Evolutionary conservation across 768 basidiomycete species (phyloP).

Genomic region (Phaeotremella fagi): DNA sequence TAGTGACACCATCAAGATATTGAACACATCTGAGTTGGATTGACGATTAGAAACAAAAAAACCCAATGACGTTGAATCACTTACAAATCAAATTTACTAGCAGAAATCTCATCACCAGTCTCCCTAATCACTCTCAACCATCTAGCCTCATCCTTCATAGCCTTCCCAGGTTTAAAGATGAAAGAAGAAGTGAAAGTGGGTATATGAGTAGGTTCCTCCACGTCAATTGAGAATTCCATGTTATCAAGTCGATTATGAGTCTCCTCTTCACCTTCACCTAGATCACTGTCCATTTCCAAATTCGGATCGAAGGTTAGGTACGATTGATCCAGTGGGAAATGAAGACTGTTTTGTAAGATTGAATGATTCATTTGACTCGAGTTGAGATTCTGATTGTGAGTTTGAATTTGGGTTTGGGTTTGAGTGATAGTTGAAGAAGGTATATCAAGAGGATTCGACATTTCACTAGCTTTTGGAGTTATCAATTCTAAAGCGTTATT

Average conservation of each 20-base stretch:
- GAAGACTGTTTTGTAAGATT: neutral
- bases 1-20: conserved; percentile 87
- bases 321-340: conserved; percentile 8
- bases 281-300: conserved; percentile 31
- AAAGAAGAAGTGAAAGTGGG: conserved; percentile 48
- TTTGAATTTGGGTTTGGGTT: too few relatives aligned
- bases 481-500: conserved; percentile 9
- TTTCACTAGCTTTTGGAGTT: conserved; percentile 15
- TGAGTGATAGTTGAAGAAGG: conserved; percentile 5
- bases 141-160: conserved; percentile 68
- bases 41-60: neutral
- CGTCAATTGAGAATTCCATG: conserved; percentile 53
- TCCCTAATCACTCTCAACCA: conserved; percentile 92
- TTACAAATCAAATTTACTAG: conserved; percentile 72
- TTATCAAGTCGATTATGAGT: conserved; percentile 5
- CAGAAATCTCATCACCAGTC: conserved; percentile 65
- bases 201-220: conserved; percentile 26
- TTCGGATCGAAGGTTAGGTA: conserved; percentile 28
- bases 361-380: too few relatives aligned
- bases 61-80: conserved; percentile 12
- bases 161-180: conserved; percentile 75
- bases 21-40: conserved; percentile 65
- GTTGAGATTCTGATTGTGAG: too few relatives aligned
- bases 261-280: conserved; percentile 20
- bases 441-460: conserved; percentile 14